Conservation (phyloP, 345 rosid species). For the Citrus mangshanensis region DNA sequence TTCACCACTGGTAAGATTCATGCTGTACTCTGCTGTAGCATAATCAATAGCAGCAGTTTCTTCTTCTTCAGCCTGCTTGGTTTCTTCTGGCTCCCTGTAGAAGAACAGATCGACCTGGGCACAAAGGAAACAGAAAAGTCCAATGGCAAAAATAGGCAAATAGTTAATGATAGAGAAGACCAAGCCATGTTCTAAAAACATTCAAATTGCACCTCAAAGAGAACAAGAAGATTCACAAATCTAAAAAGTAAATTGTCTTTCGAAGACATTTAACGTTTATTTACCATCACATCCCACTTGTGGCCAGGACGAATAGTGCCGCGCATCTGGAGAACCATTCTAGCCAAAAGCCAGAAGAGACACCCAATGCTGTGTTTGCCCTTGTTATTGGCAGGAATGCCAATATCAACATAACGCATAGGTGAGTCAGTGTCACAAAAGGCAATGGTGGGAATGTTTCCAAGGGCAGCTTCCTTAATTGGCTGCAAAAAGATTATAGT, state of each 20-base stretch:
- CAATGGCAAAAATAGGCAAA: not conserved
- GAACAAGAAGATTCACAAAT: not conserved
- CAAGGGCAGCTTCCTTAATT: constrained; percentile 93
- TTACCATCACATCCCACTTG: constrained; percentile 88
- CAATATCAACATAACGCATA: constrained; percentile 85
- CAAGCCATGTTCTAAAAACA: not conserved
- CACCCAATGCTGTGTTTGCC: constrained; percentile 98
- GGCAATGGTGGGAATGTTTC: constrained; percentile 92
- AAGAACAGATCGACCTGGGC: constrained; percentile 70
- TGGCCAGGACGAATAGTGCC: constrained; percentile 75
- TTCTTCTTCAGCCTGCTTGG: constrained; percentile 60
- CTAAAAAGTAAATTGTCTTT: not conserved
- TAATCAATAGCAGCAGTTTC: constrained; percentile 51
- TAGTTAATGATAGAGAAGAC: not conserved
- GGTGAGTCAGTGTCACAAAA: constrained; percentile 98
- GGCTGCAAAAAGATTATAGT: constrained; percentile 50
- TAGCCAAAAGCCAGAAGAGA: constrained; percentile 89
- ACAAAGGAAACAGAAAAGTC: not conserved
- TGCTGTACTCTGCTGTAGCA: constrained; percentile 33
- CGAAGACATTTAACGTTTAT: not conserved
- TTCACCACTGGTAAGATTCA: constrained; percentile 39
- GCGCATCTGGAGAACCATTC: constrained; percentile 98
- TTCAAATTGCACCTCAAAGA: not conserved
- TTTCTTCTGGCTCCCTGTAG: constrained; percentile 79
- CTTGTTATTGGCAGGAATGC: constrained; percentile 96